These are phyloP conservation scores for Aristolochia californica DNA, from an alignment of 164 flowering plant genomes.

Conservation along the genomic window DNA sequence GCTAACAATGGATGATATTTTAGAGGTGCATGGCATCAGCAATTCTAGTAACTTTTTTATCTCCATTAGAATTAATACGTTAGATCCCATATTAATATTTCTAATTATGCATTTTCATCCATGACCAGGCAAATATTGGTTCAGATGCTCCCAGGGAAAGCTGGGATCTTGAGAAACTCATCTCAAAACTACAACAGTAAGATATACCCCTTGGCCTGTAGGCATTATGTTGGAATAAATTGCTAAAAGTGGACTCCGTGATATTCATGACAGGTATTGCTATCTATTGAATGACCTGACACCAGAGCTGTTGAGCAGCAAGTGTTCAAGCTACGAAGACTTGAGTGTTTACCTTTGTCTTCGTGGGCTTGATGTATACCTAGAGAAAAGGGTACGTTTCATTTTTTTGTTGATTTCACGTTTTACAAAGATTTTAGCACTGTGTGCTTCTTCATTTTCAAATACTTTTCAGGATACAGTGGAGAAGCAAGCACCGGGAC, in stretches of 20 bases:
- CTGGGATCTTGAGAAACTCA: slow-evolving; percentile 92
- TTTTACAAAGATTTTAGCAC: background rate
- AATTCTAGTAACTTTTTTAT: background rate
- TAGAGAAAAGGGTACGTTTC: slow-evolving; percentile 78
- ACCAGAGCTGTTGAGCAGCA: slow-evolving; percentile 52
- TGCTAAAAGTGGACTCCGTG: background rate
- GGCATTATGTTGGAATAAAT: background rate
- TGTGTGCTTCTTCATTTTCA: background rate
- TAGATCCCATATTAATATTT: background rate
- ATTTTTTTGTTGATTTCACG: slow-evolving; percentile 6
- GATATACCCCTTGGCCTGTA: slow-evolving; percentile 11
- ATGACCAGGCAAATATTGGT: slow-evolving; percentile 78
- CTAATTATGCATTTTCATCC: background rate
- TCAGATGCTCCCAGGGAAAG: slow-evolving; percentile 73
- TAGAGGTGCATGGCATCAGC: slow-evolving; percentile 40
- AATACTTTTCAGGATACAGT: slow-evolving; percentile 49
- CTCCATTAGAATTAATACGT: background rate
- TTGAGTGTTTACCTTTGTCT: slow-evolving; percentile 58
- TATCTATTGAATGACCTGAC: slow-evolving; percentile 81
- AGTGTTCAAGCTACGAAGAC: slow-evolving; percentile 63
- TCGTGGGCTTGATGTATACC: slow-evolving; percentile 87
- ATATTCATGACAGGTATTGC: slow-evolving; percentile 56
- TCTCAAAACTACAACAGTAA: slow-evolving; percentile 89
- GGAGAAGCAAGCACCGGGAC: slow-evolving; percentile 80
- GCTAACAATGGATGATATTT: slow-evolving; percentile 94